These are phyloP conservation scores for Austropuccinia psidii DNA, from an alignment of 1,284 basidiomycete genomes.

Conservation along the genomic window DNA sequence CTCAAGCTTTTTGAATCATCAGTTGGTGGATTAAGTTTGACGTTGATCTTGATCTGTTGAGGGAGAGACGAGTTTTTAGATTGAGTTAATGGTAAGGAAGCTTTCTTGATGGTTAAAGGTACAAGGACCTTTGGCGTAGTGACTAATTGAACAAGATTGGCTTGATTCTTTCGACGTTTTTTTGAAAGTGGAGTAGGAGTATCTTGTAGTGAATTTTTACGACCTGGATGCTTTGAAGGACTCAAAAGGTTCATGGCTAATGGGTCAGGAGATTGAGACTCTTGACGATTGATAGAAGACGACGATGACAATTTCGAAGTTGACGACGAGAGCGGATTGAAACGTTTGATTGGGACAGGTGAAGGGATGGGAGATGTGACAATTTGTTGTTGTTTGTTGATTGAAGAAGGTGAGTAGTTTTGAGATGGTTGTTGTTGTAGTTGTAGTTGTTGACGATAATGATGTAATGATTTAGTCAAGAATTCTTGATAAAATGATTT, in stretches of 20 bases:
- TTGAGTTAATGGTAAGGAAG: not conserved
- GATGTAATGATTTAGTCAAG: slow-evolving; percentile 4
- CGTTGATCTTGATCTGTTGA: too few relatives aligned
- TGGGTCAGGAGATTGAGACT: slow-evolving; percentile 18
- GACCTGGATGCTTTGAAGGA: not conserved
- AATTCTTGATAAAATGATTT: slow-evolving; percentile 21
- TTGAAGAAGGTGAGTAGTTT: not conserved
- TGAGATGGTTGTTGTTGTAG: not conserved
- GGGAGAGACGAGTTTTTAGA: too few relatives aligned
- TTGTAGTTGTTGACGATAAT: not conserved
- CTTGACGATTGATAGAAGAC: not conserved
- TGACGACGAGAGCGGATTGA: not conserved
- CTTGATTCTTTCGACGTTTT: slow-evolving; percentile 5
- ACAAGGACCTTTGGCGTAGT: not conserved
- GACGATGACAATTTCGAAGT: not conserved
- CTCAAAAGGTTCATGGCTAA: slow-evolving; percentile 22
- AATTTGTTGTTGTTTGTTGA: not conserved
- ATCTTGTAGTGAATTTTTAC: not conserved
- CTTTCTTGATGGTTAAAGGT: not conserved
- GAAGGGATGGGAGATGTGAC: not conserved
- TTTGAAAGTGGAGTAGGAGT: not conserved
- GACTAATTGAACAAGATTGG: not conserved
- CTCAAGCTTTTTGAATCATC: not conserved
- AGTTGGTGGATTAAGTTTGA: not conserved
- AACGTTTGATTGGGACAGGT: not conserved